Evolutionary conservation across 345 rosid genomes (phyloP), one percentile per base, ranked within the genome.

Genomic region (Laguncularia racemosa): DNA sequence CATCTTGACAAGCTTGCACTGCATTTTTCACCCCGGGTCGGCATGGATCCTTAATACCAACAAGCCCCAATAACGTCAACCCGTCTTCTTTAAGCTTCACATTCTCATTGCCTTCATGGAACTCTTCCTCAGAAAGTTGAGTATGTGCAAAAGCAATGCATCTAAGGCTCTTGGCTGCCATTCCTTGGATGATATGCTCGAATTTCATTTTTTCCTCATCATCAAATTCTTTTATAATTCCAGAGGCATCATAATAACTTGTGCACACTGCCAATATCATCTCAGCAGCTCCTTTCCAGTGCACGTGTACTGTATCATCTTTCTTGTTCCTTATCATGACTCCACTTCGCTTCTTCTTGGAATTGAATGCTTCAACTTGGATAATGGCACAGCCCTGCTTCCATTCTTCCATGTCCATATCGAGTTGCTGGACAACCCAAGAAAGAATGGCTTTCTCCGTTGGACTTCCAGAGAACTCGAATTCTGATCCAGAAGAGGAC

Each of bases 271-370:
- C 77, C 46, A 85, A 72, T 57, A 88, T 69, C 84, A 78, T 78
- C 86, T 82, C 95, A 2, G 95, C 91, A 0, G 86, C 88, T 60
- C 95, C 96, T 67, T 85, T 88, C 93, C 91, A 85, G 51, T 91
- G 96, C 53, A 75, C 65, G 46, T 81, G 81, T 43, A 67, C 4
- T 0, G 76, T 60, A 44, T 55, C 61, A n/a, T 84, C 81, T 1
- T 23, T 45, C 3, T 53, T 73, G 66, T 64, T 85, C 66, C 44
- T 73, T n/a, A 76, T 58, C 50, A 76, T 16, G 2, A 88, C 84
- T 13, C 95, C 88, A 17, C 95, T 85, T 17, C 80, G 53, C 61
- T 84, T 85, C 77, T 88, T 85, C 71, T 77, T 62, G 2, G 95
- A 82, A 62, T 85, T 82, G 66, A 85, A 85, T 7, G 80, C 78